Percentiles rank a stretch among this genome's conserved stretches.
Conservation (phyloP, 441 rosid species). For the Erodium moschatum region DNA sequence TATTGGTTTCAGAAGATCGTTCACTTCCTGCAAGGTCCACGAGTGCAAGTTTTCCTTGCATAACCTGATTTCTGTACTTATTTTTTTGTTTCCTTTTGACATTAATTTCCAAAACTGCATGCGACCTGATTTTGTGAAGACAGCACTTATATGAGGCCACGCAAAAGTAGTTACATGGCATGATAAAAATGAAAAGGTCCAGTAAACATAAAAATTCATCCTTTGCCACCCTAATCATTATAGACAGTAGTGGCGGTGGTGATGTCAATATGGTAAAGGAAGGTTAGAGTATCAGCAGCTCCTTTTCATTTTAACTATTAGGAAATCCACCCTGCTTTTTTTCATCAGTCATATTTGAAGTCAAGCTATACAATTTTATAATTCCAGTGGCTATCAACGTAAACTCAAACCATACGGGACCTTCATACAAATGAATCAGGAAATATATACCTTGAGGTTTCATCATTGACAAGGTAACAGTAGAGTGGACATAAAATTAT, state of each 20-base stretch:
- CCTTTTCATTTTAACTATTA: no score
- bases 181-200: not conserved
- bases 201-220: not conserved
- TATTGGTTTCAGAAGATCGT: conserved; percentile 87
- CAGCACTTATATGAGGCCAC: conserved; percentile 15
- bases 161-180: conserved; percentile 3
- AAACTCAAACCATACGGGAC: no score
- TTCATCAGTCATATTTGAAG: no score
- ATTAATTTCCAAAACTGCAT: conserved; percentile 77
- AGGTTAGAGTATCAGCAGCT: no score
- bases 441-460: no score
- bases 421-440: no score
- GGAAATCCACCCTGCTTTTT: no score
- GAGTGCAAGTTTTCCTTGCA: conserved; percentile 86
- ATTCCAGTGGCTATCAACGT: no score
- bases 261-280: not conserved
- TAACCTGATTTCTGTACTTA: conserved; percentile 56
- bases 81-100: conserved; percentile 74
- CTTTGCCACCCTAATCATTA: not conserved
- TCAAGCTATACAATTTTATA: no score
- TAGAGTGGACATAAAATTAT: no score
- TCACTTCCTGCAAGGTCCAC: conserved; percentile 99
- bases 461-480: no score
- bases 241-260: not conserved
- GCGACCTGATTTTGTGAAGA: conserved; percentile 50